Percentiles rank a stretch among this genome's conserved stretches.
These are phyloP conservation scores for Trapa incisa DNA, from an alignment of 345 rosid genomes.

Conservation along the genomic window DNA sequence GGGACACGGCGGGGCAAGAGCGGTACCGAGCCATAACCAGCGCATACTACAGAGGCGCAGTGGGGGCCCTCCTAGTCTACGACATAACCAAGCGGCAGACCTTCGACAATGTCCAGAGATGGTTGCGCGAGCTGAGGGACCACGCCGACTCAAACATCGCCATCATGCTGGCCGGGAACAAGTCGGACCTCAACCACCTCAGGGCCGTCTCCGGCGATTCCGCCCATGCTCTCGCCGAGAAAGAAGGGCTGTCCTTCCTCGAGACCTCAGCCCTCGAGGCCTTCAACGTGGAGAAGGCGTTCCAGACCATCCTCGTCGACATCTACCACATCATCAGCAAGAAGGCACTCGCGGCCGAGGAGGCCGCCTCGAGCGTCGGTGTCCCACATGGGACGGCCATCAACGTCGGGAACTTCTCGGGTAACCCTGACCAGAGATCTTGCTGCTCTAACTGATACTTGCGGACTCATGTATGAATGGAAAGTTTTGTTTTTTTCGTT, in stretches of 20 bases:
- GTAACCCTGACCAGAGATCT: slow-evolving; percentile 23
- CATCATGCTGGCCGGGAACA: slow-evolving; percentile 61
- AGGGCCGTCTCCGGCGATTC: slow-evolving; percentile 27
- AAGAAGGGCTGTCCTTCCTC: slow-evolving; percentile 36
- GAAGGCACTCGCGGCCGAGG: slow-evolving; percentile 52
- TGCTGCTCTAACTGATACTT: slow-evolving; percentile 41
- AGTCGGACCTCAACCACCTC: slow-evolving; percentile 49
- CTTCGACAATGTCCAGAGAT: slow-evolving; percentile 46
- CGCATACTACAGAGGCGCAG: slow-evolving; percentile 65
- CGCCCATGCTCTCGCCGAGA: slow-evolving; percentile 33
- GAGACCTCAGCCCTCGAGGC: slow-evolving; percentile 60
- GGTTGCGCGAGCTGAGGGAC: slow-evolving; percentile 55
- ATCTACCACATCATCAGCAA: slow-evolving; percentile 49
- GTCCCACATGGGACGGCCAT: slow-evolving; percentile 57
- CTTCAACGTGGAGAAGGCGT: slow-evolving; percentile 44
- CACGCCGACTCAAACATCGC: slow-evolving; percentile 71
- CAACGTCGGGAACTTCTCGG: slow-evolving; percentile 41
- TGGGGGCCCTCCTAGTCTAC: slow-evolving; percentile 54
- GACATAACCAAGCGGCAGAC: slow-evolving; percentile 63
- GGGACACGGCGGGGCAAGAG: slow-evolving; percentile 72
- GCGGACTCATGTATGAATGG: too few species aligned
- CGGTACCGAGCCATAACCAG: slow-evolving; percentile 63
- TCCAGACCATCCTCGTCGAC: slow-evolving; percentile 46
- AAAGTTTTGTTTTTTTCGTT: too few species aligned
- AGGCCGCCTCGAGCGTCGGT: slow-evolving; percentile 33